Conservation (phyloP, 164 flowering plant species). For the Vitis vinifera region ASM3070453v1 NC_081822.1:162501-163000, state of each 20-base stretch:
- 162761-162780: constrained; percentile 64
- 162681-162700: constrained; percentile 52
- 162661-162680: constrained; percentile 57
- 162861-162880: constrained; percentile 65
- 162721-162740: constrained; percentile 63
- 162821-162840: constrained; percentile 44
- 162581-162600: constrained; percentile 54
- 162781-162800: constrained; percentile 61
- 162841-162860: constrained; percentile 33
- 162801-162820: constrained; percentile 44
- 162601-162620: constrained; percentile 34
- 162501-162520: constrained; percentile 76
- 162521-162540: constrained; percentile 59
- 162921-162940: constrained; percentile 25
- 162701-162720: constrained; percentile 68
- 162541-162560: constrained; percentile 41
- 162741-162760: constrained; percentile 70
- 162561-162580: constrained; percentile 38
- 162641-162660: constrained; percentile 61
- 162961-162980: not conserved
- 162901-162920: constrained; percentile 49
- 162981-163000: not conserved
- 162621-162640: constrained; percentile 54
- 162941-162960: constrained; percentile 6
- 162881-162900: constrained; percentile 51